Percentiles rank a stretch among this genome's conserved stretches.
Evolutionary conservation across 495 filamentous ascomycete genomes (phyloP).

Genomic region (Xylaria grammica): DNA sequence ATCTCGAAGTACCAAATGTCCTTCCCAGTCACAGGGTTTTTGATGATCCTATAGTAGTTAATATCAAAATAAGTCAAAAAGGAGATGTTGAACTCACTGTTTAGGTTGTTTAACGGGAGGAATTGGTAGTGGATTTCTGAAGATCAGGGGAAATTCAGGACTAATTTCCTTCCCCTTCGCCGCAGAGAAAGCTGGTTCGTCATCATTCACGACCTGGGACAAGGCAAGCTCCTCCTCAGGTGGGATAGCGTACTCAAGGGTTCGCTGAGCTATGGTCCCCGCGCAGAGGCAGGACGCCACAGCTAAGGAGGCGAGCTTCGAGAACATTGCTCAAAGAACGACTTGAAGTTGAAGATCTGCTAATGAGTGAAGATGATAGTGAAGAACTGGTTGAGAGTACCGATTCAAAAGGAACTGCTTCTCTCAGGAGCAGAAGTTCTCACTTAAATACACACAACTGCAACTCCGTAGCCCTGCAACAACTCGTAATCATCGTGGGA

Average conservation of each 20-base stretch:
- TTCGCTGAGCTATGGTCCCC: slow-evolving; percentile 14
- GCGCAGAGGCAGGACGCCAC: slow-evolving; percentile 17
- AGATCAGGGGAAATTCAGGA: slow-evolving; percentile 51
- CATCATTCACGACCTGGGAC: not conserved
- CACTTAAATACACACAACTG: not conserved
- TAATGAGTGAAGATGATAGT: not conserved
- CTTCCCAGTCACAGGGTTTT: slow-evolving; percentile 37
- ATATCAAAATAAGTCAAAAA: not conserved
- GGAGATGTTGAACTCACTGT: slow-evolving; percentile 34
- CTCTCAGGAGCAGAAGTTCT: not conserved
- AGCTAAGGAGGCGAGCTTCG: slow-evolving; percentile 14
- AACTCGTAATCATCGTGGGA: slow-evolving; percentile 10
- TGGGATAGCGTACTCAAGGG: slow-evolving; percentile 13
- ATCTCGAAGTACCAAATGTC: slow-evolving; percentile 52
- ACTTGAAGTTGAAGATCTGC: not conserved
- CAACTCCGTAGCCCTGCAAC: not conserved
- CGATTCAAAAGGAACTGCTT: not conserved
- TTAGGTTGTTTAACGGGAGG: slow-evolving; percentile 51
- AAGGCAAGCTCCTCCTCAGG: slow-evolving; percentile 10
- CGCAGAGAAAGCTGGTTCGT: not conserved
- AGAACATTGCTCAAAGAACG: slow-evolving; percentile 5
- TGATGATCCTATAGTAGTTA: slow-evolving; percentile 26
- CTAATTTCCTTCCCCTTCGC: slow-evolving; percentile 17
- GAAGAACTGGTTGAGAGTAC: not conserved
- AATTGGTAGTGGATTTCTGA: slow-evolving; percentile 53